phyloP scores from a whole-genome alignment of 148 eudicot genomes.

The Rhododendron mucronatum region DNA sequence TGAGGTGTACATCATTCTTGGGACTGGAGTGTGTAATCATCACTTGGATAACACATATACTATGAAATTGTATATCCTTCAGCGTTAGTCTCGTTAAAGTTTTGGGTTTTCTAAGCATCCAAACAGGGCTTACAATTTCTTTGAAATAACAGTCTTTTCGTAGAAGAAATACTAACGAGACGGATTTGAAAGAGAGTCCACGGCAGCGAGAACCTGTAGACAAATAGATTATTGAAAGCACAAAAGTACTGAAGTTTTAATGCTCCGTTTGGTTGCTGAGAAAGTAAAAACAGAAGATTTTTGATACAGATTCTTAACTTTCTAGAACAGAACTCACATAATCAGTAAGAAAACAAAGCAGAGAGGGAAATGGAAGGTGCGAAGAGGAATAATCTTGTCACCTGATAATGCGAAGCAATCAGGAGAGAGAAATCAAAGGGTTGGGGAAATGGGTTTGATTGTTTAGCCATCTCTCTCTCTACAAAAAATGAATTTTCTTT shows the following conservation, averaged over 20 bases:
- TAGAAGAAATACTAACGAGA: neutral
- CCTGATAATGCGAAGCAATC: neutral
- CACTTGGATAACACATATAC: neutral
- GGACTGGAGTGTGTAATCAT: neutral
- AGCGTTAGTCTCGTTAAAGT: neutral
- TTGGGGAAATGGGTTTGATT: neutral
- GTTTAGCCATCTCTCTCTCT: slow-evolving; percentile 12
- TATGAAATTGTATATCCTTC: neutral
- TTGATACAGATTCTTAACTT: neutral
- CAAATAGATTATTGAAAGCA: neutral
- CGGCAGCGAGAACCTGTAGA: neutral
- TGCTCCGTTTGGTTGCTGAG: neutral
- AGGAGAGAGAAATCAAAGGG: neutral
- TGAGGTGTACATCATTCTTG: neutral
- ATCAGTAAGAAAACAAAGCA: neutral
- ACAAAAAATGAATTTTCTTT: neutral
- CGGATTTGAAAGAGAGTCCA: slow-evolving; percentile 1
- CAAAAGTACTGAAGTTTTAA: neutral
- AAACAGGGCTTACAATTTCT: neutral
- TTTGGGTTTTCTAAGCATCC: neutral
- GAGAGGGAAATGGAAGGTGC: neutral
- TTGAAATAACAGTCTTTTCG: neutral
- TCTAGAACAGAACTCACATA: neutral
- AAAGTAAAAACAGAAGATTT: neutral
- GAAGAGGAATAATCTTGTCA: neutral